Percentiles rank a stretch among this genome's conserved stretches.
Evolutionary conservation across 2,329 filamentous ascomycete genomes (phyloP).

Genomic region (Aspergillus sp.): DNA sequence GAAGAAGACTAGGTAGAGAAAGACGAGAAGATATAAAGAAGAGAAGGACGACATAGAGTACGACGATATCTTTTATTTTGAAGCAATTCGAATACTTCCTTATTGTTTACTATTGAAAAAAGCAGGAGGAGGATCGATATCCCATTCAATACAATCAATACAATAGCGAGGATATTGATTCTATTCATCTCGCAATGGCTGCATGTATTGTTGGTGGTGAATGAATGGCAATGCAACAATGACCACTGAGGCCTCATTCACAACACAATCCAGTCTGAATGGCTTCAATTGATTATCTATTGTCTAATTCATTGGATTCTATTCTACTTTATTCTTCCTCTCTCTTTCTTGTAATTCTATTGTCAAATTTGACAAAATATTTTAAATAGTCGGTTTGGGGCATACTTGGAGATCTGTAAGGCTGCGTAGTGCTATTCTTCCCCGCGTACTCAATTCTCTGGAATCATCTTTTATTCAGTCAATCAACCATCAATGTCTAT

Average conservation of each 20-base stretch:
- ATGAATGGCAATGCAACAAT: background rate
- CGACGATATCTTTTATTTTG: too few species aligned
- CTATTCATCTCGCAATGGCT: background rate
- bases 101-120: too few species aligned
- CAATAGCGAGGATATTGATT: background rate
- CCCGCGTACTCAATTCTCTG: too few species aligned
- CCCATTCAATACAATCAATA: background rate
- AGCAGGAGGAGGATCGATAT: too few species aligned
- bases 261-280: background rate
- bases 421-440: too few species aligned
- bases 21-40: background rate
- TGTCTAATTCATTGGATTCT: background rate
- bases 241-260: background rate
- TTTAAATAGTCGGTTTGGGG: too few species aligned
- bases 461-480: too few species aligned
- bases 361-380: background rate
- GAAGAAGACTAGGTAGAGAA: slow-evolving; percentile 3
- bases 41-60: background rate
- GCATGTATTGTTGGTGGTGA: background rate
- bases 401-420: too few species aligned
- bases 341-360: background rate
- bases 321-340: background rate
- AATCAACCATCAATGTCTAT: too few species aligned
- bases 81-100: too few species aligned
- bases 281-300: background rate